phyloP scores from a whole-genome alignment of 306 rosid species.

The Dryas octopetala region DNA sequence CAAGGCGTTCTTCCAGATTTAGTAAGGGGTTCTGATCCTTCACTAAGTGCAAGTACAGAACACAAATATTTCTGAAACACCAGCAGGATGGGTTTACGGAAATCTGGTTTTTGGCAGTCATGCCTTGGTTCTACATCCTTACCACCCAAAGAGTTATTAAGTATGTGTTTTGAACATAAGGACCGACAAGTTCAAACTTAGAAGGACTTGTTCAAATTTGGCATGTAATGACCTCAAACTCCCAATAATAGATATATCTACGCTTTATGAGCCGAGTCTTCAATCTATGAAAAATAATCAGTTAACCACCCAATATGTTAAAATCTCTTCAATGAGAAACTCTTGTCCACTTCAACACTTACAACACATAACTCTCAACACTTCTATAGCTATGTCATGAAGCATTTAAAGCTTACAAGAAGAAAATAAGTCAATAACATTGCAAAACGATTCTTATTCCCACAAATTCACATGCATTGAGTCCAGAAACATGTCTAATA shows the following conservation, averaged over 20 bases:
- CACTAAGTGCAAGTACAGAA: slow-evolving; percentile 3
- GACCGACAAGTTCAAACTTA: not conserved
- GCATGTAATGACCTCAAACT: not conserved
- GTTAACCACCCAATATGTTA: not conserved
- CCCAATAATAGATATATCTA: not conserved
- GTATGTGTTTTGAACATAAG: not conserved
- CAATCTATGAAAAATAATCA: not conserved
- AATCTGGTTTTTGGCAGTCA: not conserved
- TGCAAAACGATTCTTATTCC: not conserved
- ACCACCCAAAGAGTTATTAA: no score
- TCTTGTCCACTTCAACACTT: not conserved
- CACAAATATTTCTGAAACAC: not conserved
- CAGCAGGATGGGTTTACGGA: not conserved
- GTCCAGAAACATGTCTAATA: not conserved
- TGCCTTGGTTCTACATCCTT: not conserved
- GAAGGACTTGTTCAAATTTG: not conserved
- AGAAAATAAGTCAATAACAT: not conserved
- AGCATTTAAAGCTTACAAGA: not conserved
- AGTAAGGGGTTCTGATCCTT: not conserved
- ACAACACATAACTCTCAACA: not conserved
- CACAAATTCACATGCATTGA: not conserved
- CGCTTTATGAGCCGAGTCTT: not conserved
- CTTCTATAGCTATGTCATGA: not conserved
- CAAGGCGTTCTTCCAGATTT: not conserved
- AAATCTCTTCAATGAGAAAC: not conserved